phyloP scores from a whole-genome alignment of 495 filamentous ascomycete species.

The Penicillium tannophilum region DNA sequence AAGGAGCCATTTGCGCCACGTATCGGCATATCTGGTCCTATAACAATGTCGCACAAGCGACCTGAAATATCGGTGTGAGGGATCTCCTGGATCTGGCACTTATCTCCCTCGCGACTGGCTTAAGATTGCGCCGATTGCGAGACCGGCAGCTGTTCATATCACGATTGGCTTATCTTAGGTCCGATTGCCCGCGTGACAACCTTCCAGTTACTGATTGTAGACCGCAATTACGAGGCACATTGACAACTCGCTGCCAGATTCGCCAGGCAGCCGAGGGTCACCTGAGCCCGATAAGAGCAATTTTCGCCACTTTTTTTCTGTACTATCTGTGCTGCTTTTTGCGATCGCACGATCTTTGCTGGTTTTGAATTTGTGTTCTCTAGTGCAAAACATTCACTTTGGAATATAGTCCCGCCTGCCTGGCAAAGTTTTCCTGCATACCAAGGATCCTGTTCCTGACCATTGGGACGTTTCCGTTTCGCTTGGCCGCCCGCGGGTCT shows the following conservation, averaged over 20 bases:
- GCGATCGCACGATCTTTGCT: neutral
- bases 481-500: slow-evolving; percentile 22
- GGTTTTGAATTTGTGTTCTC: neutral
- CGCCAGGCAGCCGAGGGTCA: slow-evolving; percentile 23
- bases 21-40: slow-evolving; percentile 3
- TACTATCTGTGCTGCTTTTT: neutral
- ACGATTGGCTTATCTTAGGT: slow-evolving; percentile 13
- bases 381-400: neutral
- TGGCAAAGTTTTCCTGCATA: slow-evolving; percentile 11
- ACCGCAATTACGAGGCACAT: slow-evolving; percentile 12
- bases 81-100: neutral
- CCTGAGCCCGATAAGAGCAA: slow-evolving; percentile 31
- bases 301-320: slow-evolving; percentile 27
- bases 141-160: neutral
- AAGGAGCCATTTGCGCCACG: slow-evolving; percentile 23
- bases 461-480: slow-evolving; percentile 26
- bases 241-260: slow-evolving; percentile 23
- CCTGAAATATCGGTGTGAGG: neutral
- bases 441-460: slow-evolving; percentile 17
- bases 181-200: slow-evolving; percentile 11
- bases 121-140: slow-evolving; percentile 6
- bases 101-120: slow-evolving; percentile 1
- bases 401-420: neutral
- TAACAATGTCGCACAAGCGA: neutral
- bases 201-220: slow-evolving; percentile 10